Base-by-base conservation (phyloP, 2,329 filamentous ascomycete genomes). In the Alternaria triticina region DNA sequence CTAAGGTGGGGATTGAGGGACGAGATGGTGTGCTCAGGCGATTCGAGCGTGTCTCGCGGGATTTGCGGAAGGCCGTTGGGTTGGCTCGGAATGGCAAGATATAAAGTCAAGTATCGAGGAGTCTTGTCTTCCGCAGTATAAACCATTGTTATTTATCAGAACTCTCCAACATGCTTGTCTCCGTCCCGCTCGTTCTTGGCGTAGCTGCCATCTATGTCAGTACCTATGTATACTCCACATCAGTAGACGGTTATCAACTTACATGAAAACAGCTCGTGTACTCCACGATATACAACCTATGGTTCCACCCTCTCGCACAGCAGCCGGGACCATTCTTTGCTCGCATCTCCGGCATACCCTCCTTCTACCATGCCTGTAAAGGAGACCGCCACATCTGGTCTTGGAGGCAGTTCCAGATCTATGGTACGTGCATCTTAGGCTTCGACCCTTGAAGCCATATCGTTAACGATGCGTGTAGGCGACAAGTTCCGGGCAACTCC, bases 311-410 rank as follows among this genome's bases (percentile, higher is more conserved):
- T 12, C 47, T 68, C 11, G 43, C 61, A 6, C 44, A 62, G 9
- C 33, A 55, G 12, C 65, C 63, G 3, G 65, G 63, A 12, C 65
- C 65, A 1, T 54, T 68, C 45, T 55, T 58, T 33, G 54, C 56
- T 40, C 54, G 57, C 15, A 30, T 64, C 8, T 65, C 57, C 15
- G 47, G 30, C 30, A 30, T 62, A 10, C 64, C 63, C 11, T 68
- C 66, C 23, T 66, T 60, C 50, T 66, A 64, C 45, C 57, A 66
- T 57, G 54, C 61, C 1, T 33, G n/a, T 46, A 49, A 51, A 46
- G 54, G 67, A n/a, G 62, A 70, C 17, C 57, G 69, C 11, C 69
- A 71, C 45, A 52, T 70, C 17, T 71, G 69, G 69, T 50, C 65
- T 10, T 66, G 56, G 61, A 59, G 61, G 40, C 55, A 45, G 45